Evolutionary conservation across 2,329 filamentous ascomycete genomes (phyloP).

Genomic region (Paracoccidioides brasiliensis): DNA sequence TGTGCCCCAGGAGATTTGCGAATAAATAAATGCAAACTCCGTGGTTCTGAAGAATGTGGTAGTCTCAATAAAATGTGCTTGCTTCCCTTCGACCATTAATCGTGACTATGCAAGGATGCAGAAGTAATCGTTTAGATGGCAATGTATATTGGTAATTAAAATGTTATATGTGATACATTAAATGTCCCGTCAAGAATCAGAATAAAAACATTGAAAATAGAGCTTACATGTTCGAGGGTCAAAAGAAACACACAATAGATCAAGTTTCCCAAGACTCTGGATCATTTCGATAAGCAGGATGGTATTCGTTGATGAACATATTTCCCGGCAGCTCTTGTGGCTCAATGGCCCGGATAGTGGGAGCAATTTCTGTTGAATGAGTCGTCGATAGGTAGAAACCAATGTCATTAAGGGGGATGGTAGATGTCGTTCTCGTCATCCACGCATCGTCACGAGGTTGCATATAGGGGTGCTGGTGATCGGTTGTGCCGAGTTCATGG

Average conservation of each 20-base stretch:
- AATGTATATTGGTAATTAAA: neutral
- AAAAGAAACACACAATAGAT: neutral
- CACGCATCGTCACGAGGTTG: neutral
- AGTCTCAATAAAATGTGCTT: neutral
- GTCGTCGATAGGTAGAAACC: neutral
- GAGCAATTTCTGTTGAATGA: neutral
- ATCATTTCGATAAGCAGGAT: slow-evolving; percentile 7
- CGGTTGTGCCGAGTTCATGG: neutral
- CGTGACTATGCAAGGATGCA: neutral
- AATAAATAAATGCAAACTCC: no score
- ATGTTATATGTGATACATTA: neutral
- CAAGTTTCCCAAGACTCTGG: neutral
- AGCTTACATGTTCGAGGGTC: neutral
- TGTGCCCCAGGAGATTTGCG: no score
- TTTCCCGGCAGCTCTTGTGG: slow-evolving; percentile 9
- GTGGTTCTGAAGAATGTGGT: neutral
- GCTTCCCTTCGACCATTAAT: no score
- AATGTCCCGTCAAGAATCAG: neutral
- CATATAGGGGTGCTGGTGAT: neutral
- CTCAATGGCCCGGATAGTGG: neutral
- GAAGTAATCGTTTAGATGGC: neutral
- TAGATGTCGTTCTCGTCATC: neutral
- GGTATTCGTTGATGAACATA: slow-evolving; percentile 10
- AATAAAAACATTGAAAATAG: neutral
- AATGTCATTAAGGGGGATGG: neutral